Evolutionary conservation across 805 yeast species (phyloP).

Genomic region (Hanseniaspora vineae): DNA sequence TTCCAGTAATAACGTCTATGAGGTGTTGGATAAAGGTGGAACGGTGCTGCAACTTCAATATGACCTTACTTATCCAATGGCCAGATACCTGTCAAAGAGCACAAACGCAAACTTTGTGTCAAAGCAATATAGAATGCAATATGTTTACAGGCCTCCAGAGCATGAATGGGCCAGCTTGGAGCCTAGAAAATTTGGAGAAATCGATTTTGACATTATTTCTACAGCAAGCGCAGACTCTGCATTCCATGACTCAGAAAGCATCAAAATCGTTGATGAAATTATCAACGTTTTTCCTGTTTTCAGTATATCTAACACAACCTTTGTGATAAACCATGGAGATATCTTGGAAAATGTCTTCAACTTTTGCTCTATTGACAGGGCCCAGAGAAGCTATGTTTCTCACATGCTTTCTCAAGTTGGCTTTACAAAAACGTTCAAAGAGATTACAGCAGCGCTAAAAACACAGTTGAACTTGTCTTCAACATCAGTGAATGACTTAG

Average conservation of each 20-base stretch:
- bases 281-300: conserved; percentile 55
- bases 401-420: conserved; percentile 68
- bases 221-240: conserved; percentile 37
- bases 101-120: conserved; percentile 12
- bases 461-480: conserved; percentile 64
- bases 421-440: conserved; percentile 49
- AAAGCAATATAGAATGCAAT: conserved; percentile 64
- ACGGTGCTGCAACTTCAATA: conserved; percentile 80
- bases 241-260: conserved; percentile 75
- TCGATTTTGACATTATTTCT: conserved; percentile 69
- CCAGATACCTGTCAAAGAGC: conserved; percentile 42
- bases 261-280: conserved; percentile 71
- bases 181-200: conserved; percentile 66
- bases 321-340: conserved; percentile 71
- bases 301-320: conserved; percentile 37
- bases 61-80: conserved; percentile 83
- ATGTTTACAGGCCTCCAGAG: conserved; percentile 63
- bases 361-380: conserved; percentile 68
- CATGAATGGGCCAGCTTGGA: conserved; percentile 44
- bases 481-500: conserved; percentile 70
- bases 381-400: conserved; percentile 57
- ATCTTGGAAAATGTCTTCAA: conserved; percentile 64
- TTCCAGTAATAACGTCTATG: conserved; percentile 47
- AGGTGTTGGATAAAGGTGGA: conserved; percentile 76
- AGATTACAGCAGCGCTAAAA: conserved; percentile 40